phyloP scores from a whole-genome alignment of 2,329 filamentous ascomycete species.

The Akanthomyces lecanii region DNA sequence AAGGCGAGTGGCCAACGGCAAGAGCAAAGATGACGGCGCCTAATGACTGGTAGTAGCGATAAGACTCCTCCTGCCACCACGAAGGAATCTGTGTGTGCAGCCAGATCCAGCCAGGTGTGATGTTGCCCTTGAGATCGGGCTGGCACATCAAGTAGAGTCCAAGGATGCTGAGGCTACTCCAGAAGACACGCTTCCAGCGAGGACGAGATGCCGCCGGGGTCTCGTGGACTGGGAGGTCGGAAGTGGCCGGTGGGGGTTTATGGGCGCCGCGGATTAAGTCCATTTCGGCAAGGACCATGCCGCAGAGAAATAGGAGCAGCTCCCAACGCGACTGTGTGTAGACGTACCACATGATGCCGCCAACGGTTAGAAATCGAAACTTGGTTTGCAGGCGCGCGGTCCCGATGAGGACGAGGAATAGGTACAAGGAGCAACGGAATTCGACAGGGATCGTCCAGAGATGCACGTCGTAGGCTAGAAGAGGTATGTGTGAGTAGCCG shows the following conservation, averaged over 20 bases:
- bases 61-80: conserved; percentile 45
- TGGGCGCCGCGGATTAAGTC: conserved; percentile 48
- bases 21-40: conserved; percentile 51
- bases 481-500: conserved; percentile 22
- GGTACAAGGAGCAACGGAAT: conserved; percentile 53
- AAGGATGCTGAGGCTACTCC: conserved; percentile 41
- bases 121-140: conserved; percentile 36
- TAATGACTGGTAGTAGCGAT: conserved; percentile 54
- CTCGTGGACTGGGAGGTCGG: conserved; percentile 24
- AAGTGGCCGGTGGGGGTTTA: conserved; percentile 24
- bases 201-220: conserved; percentile 10
- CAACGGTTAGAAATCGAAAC: conserved; percentile 41
- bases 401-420: conserved; percentile 51
- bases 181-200: conserved; percentile 27
- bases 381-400: conserved; percentile 42
- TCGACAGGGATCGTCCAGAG: conserved; percentile 62
- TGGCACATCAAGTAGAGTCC: conserved; percentile 49
- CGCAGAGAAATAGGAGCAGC: conserved; percentile 50
- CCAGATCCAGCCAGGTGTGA: conserved; percentile 50
- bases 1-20: conserved; percentile 42
- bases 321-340: conserved; percentile 51
- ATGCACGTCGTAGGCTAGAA: conserved; percentile 49
- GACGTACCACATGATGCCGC: conserved; percentile 38
- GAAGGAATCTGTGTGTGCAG: conserved; percentile 45
- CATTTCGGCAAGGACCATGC: conserved; percentile 52